Evolutionary conservation across 225 moss, liverwort and hornwort genomes (phyloP), one percentile per base, ranked within the genome.

Genomic region (Rhytidiadelphus loreus): DNA sequence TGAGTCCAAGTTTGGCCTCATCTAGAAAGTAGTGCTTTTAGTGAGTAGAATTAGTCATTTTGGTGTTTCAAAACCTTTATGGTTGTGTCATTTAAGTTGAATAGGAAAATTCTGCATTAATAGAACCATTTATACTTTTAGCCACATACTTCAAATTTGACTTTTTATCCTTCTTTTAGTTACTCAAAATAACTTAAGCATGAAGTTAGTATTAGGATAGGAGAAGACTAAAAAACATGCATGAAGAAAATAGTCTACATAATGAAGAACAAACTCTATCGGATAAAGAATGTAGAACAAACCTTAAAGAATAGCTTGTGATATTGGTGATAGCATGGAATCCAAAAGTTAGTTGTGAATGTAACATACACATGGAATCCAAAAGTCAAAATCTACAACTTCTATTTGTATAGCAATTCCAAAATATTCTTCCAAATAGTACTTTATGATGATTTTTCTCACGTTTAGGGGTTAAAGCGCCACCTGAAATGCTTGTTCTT

Each of bases 211-310:
- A 44, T 3, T 16, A 16, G 2, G 3, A 44, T 28, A 44, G 6
- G 2, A 29, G 0, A 29, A 28, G 29, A 44, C 0, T 17, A 0
- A 6, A 44, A 28, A 44, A 72, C 0, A 17, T 0, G 4, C 0
- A 8, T 1, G 1, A 29, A 72, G 2, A 43, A 72, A 3, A 1
- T 17, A 29, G 16, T 72, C 0, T 44, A 0, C 2, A 28, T 0
- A 8, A 43, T 71, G 16, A 43, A 71, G 26, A 24, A 69, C 1
- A 12, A n/a, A 37, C 21, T 66, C 0, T 12, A 3, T 0, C 7
- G 4, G 12, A 66, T 37, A 68, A 37, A 65, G 3, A 69, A 22
- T 6, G 4, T 2, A 8, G 8, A 69, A 14, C 2, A 43, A 26
- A 71, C 25, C 5, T 14, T 4, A 2, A 71, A 26, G 4, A 43